phyloP scores from a whole-genome alignment of 495 filamentous ascomycete species.

The Physcia stellaris region DNA sequence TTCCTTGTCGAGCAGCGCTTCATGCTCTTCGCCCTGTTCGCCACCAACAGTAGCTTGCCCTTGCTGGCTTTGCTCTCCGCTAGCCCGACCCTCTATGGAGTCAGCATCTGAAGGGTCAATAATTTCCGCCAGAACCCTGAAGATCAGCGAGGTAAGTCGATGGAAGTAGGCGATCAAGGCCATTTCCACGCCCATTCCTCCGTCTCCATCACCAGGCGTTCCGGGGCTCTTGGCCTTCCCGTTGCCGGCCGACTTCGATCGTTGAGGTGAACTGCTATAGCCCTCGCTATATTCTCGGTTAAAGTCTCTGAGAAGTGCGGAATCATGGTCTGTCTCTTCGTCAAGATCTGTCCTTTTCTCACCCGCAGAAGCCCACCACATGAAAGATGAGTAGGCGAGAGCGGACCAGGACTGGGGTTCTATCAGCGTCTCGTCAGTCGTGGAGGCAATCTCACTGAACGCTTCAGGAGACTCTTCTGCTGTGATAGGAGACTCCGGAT shows the following conservation, averaged over 20 bases:
- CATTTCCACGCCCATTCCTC: slow-evolving; percentile 36
- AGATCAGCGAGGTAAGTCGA: slow-evolving; percentile 57
- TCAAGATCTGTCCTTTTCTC: slow-evolving; percentile 49
- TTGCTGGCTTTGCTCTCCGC: slow-evolving; percentile 17
- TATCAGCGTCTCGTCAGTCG: slow-evolving; percentile 31
- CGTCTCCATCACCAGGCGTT: slow-evolving; percentile 3
- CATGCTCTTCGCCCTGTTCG: slow-evolving; percentile 10
- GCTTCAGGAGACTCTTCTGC: slow-evolving; percentile 12
- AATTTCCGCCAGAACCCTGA: slow-evolving; percentile 56
- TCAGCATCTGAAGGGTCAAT: slow-evolving; percentile 44
- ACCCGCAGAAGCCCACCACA: slow-evolving; percentile 97
- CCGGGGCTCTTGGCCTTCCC: slow-evolving; percentile 21
- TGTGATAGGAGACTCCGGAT: not conserved
- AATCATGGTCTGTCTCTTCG: slow-evolving; percentile 23
- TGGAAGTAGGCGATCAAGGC: slow-evolving; percentile 88
- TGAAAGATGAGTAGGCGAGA: slow-evolving; percentile 79
- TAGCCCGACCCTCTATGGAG: slow-evolving; percentile 29
- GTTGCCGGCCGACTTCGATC: slow-evolving; percentile 7
- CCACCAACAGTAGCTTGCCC: slow-evolving; percentile 2
- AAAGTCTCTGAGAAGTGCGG: slow-evolving; percentile 20
- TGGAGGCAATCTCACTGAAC: slow-evolving; percentile 27
- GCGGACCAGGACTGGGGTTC: slow-evolving; percentile 82
- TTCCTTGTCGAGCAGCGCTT: not conserved
- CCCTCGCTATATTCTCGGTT: slow-evolving; percentile 21
- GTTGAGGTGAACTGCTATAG: slow-evolving; percentile 15